Base-by-base conservation (phyloP, 1,284 basidiomycete genomes). In the Veloporphyrellus conicus region DNA sequence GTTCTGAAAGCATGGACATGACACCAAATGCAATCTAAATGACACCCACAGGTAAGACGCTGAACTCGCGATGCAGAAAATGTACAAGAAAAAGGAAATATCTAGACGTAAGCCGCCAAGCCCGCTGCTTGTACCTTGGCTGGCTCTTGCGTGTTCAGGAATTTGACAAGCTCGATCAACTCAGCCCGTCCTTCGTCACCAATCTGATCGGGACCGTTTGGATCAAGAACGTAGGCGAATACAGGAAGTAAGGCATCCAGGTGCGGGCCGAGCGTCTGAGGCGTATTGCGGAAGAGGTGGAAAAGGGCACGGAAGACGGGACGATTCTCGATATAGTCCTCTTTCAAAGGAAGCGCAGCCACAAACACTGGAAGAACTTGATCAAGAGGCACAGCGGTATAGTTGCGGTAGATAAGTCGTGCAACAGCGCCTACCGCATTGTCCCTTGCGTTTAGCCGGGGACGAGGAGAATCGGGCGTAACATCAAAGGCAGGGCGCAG, bases 371-470 rank as follows among this genome's bases (percentile, higher is more conserved):
- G 90, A 23, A 98, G 77, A 37, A 95, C 92, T 67, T 90, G 86
- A 49, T 94, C 92, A 37, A 99, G 79, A 19, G 96, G 96, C 20
- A 99, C 71, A 5, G 88, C 91, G 6, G 75, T 68, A 6, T 81
- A 73, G 68, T 93, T 94, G 68, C 89, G 90, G 60, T 84, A 69
- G 61, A 99, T 87, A 71, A 99, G 80, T 25, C 96, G 85, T 5
- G 84, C 83, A 46, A 99, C 86, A 41, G 93, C 92, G 45, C 96
- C 96, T 25, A 88, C 82, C 11, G 96, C 96, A 66, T 99, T 99
- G 70, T 99, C 96, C 51, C 87, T 87, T 16, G 94, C 93, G 60
- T 93, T 94, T 55, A 89, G 71, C 39, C 78, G 76, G 10, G 89
- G 72, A 6, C 82, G 68, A 27, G 81, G 72, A 7, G 83, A 67